Evolutionary conservation across 2,329 filamentous ascomycete genomes (phyloP).

Genomic region (Chalara sp.): DNA sequence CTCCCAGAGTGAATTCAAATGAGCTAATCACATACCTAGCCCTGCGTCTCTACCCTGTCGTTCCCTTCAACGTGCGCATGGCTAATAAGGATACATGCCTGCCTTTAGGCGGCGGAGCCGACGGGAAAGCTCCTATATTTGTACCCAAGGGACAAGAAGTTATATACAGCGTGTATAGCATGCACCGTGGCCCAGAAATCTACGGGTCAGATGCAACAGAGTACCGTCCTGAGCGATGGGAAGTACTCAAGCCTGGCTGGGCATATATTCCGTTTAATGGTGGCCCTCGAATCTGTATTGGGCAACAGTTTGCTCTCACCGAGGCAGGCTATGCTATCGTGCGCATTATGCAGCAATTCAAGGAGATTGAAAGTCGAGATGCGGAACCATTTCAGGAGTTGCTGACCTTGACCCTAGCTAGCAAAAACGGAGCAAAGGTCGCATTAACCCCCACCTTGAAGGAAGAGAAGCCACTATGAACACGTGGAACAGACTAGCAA

Average conservation of each 20-base stretch:
- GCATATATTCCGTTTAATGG: not conserved
- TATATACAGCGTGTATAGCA: not conserved
- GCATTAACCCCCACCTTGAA: conserved; percentile 16
- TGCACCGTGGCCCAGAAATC: not conserved
- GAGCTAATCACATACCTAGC: not conserved
- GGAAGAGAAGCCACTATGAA: not conserved
- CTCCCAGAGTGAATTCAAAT: not conserved
- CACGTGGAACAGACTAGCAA: no score
- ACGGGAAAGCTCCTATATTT: not conserved
- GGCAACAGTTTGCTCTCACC: not conserved
- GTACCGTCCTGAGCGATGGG: not conserved
- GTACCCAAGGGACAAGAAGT: not conserved
- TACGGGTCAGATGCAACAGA: not conserved
- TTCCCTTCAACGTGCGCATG: not conserved
- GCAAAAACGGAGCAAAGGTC: conserved; percentile 17
- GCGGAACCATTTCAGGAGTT: conserved; percentile 11
- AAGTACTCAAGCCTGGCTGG: not conserved
- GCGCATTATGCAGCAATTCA: conserved; percentile 14
- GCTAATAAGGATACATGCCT: not conserved
- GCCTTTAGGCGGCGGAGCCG: not conserved
- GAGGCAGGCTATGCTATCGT: not conserved
- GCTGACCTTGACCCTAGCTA: conserved; percentile 17
- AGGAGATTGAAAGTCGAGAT: conserved; percentile 20
- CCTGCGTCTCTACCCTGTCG: not conserved
- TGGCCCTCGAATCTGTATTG: not conserved